Percentiles rank a stretch among this genome's conserved stretches.
Evolutionary conservation across 257 asterid species (phyloP).

Genomic region (Coffea eugenioides): DNA sequence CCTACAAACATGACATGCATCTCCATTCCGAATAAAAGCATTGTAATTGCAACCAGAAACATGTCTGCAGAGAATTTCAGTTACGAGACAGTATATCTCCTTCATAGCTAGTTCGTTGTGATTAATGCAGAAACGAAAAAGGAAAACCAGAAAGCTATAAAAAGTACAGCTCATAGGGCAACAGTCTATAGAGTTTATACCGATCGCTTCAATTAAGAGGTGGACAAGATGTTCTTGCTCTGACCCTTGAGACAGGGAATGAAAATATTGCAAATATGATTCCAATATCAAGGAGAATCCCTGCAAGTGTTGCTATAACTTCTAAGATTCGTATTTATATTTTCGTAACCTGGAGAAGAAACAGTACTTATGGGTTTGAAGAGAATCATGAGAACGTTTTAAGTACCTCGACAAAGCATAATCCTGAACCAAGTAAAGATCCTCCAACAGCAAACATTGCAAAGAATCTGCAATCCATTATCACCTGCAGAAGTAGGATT

Average conservation of each 20-base stretch:
- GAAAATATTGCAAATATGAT: slow-evolving; percentile 61
- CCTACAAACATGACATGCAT: slow-evolving; percentile 71
- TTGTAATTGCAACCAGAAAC: slow-evolving; percentile 79
- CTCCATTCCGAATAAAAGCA: slow-evolving; percentile 70
- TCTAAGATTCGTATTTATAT: not conserved
- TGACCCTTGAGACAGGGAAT: slow-evolving; percentile 39
- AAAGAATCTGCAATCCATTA: slow-evolving; percentile 82
- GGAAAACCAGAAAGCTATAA: not conserved
- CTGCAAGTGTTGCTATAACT: slow-evolving; percentile 33
- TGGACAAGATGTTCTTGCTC: slow-evolving; percentile 54
- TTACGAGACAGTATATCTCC: not conserved
- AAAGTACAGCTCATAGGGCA: not conserved
- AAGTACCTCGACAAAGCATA: slow-evolving; percentile 70
- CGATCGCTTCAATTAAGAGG: slow-evolving; percentile 65
- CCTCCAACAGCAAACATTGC: slow-evolving; percentile 72
- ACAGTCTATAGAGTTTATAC: slow-evolving; percentile 26
- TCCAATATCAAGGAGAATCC: slow-evolving; percentile 50
- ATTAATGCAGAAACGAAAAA: not conserved
- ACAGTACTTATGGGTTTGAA: not conserved
- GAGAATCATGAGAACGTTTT: not conserved
- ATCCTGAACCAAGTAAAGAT: slow-evolving; percentile 65
- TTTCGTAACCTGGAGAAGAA: not conserved
- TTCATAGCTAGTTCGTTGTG: too few relatives aligned
- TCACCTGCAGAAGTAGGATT: slow-evolving; percentile 43
- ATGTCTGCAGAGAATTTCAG: slow-evolving; percentile 47